Evolutionary conservation across 2,329 filamentous ascomycete species (phyloP).

Genomic region (Nothomitra cinnamomea): DNA sequence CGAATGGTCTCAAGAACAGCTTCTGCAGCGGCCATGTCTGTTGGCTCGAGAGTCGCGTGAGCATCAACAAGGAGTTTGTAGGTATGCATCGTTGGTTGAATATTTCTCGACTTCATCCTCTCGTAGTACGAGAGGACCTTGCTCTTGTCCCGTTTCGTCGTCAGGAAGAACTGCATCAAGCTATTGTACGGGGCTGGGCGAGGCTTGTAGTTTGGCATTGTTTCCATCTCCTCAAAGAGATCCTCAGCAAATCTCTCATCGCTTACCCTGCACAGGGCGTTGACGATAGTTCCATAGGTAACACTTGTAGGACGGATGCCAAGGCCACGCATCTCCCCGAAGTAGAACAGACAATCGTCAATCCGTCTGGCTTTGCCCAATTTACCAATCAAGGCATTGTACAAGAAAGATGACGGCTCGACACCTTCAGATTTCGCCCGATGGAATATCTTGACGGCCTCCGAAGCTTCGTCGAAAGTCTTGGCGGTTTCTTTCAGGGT

Average conservation of each 20-base stretch:
- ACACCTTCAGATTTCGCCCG: conserved; percentile 87
- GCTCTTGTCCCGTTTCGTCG: conserved; percentile 84
- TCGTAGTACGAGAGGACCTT: conserved; percentile 94
- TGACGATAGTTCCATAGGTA: conserved; percentile 96
- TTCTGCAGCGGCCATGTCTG: conserved; percentile 79
- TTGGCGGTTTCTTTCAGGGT: conserved; percentile 93
- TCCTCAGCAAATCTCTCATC: conserved; percentile 97
- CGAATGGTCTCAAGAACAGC: conserved; percentile 65
- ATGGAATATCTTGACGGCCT: conserved; percentile 94
- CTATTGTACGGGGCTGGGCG: conserved; percentile 95
- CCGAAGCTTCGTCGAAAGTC: conserved; percentile 93
- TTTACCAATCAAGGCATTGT: conserved; percentile 96
- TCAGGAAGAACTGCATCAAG: conserved; percentile 98
- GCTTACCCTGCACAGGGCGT: conserved; percentile 88
- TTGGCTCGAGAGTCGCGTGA: conserved; percentile 80
- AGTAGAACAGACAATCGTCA: conserved; percentile 95
- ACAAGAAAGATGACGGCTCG: conserved; percentile 89
- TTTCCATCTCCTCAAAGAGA: conserved; percentile 98
- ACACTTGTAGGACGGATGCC: conserved; percentile 93
- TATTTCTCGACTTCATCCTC: conserved; percentile 75
- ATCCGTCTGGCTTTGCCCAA: conserved; percentile 95
- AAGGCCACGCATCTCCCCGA: conserved; percentile 86
- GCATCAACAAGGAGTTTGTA: conserved; percentile 96
- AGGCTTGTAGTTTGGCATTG: conserved; percentile 96
- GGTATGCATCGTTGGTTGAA: conserved; percentile 84